Evolutionary conservation across 345 rosid genomes (phyloP).

Genomic region (Gossypium stocksii): DNA sequence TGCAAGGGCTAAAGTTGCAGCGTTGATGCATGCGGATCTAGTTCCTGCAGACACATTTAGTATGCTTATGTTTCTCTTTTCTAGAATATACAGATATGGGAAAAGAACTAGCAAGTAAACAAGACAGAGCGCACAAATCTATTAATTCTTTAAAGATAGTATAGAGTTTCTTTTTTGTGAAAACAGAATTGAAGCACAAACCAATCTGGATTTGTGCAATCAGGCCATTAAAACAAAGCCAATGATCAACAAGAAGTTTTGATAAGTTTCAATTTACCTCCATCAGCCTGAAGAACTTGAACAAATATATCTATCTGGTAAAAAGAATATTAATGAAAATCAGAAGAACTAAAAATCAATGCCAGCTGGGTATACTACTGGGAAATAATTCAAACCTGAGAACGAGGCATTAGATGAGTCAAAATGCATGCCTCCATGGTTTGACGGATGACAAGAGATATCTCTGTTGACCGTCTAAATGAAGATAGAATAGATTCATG

Average conservation of each 20-base stretch:
- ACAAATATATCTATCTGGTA: constrained; percentile 84
- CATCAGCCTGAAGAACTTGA: constrained; percentile 98
- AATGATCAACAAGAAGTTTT: not conserved
- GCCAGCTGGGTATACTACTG: not conserved
- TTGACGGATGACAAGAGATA: constrained; percentile 86
- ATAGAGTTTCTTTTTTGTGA: not conserved
- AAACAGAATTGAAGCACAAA: not conserved
- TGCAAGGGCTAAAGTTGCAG: constrained; percentile 90
- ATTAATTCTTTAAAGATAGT: not conserved
- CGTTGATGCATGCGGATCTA: constrained; percentile 95
- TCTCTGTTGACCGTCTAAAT: constrained; percentile 91
- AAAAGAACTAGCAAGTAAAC: not conserved
- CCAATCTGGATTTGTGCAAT: not conserved
- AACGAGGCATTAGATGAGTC: constrained; percentile 78
- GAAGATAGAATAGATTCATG: constrained; percentile 11
- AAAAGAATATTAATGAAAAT: not conserved
- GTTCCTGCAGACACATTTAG: constrained; percentile 46
- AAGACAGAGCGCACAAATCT: not conserved
- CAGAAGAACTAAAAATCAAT: constrained; percentile 1
- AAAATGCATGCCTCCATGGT: constrained; percentile 92
- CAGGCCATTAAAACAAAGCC: not conserved
- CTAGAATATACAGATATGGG: not conserved
- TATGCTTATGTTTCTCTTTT: not conserved
- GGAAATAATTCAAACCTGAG: constrained; percentile 58
- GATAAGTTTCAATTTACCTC: constrained; percentile 52